These are phyloP conservation scores for Fagus sylvatica DNA, from an alignment of 306 rosid genomes.

Conservation along the genomic window DNA sequence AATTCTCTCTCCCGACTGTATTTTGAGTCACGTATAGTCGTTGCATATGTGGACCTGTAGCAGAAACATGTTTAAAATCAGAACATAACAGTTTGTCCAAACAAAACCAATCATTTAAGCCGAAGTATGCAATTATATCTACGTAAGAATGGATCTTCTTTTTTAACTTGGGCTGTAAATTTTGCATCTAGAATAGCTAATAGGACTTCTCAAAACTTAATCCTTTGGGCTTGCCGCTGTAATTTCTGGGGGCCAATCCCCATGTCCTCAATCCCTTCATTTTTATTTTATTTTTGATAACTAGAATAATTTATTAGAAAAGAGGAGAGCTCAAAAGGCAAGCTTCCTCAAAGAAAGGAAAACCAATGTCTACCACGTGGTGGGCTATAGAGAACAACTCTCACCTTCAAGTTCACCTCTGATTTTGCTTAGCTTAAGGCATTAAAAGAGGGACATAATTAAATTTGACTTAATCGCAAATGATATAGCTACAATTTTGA, in stretches of 20 bases:
- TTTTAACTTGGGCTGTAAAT: background rate
- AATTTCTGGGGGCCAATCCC: background rate
- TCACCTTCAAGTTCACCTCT: background rate
- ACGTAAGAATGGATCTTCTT: background rate
- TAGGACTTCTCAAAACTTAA: background rate
- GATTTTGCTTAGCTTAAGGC: background rate
- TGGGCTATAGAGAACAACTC: background rate
- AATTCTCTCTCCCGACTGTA: conserved; percentile 88
- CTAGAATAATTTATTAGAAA: too few species aligned
- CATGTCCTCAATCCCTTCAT: background rate
- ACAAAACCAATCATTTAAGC: conserved; percentile 7
- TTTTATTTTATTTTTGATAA: too few species aligned
- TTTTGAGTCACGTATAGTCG: conserved; percentile 85
- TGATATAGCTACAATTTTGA: background rate
- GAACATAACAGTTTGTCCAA: conserved; percentile 1
- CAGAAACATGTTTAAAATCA: conserved; percentile 9
- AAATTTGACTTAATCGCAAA: background rate
- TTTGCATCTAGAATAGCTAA: background rate
- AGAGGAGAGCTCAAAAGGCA: too few species aligned
- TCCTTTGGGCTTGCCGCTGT: background rate
- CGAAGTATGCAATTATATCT: background rate
- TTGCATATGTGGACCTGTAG: conserved; percentile 91
- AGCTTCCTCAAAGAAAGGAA: too few species aligned
- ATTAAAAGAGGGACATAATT: background rate
- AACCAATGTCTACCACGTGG: background rate